These are phyloP conservation scores for Verticillium dahliae DNA, from an alignment of 2,329 filamentous ascomycete genomes.

Conservation along the genomic window DNA sequence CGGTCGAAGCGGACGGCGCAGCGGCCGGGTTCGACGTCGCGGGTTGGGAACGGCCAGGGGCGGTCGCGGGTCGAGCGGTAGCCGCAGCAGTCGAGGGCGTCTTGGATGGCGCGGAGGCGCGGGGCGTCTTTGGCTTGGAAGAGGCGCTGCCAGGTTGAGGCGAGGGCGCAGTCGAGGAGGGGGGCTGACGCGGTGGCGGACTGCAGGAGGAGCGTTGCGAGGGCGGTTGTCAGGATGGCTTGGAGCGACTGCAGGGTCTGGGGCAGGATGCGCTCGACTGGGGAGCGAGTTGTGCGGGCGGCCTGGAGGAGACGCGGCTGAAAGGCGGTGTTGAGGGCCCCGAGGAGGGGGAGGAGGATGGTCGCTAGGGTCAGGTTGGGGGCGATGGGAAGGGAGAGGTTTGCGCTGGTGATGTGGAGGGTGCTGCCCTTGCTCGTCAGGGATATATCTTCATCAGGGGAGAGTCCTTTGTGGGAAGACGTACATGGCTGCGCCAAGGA, in stretches of 20 bases:
- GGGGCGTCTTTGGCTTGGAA: constrained; percentile 42
- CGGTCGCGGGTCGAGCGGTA: constrained; percentile 50
- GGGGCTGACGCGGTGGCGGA: constrained; percentile 22
- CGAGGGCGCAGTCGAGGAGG: constrained; percentile 44
- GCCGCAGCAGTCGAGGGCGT: constrained; percentile 61
- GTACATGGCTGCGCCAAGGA: constrained; percentile 16
- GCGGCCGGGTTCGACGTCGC: constrained; percentile 16
- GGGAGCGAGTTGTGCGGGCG: constrained; percentile 11
- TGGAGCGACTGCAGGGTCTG: constrained; percentile 34
- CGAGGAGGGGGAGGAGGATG: constrained; percentile 32
- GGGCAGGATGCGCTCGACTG: constrained; percentile 18
- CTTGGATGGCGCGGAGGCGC: constrained; percentile 55
- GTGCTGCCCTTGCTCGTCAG: constrained; percentile 19
- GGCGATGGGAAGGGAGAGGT: constrained; percentile 33
- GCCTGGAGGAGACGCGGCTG: constrained; percentile 23
- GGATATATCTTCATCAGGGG: background rate
- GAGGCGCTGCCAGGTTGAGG: constrained; percentile 47
- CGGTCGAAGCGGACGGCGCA: constrained; percentile 43
- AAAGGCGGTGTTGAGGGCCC: constrained; percentile 27
- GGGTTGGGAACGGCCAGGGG: constrained; percentile 52
- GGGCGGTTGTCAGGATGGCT: constrained; percentile 31
- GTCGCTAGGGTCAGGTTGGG: constrained; percentile 26
- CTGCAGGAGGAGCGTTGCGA: constrained; percentile 36
- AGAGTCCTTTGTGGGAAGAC: background rate
- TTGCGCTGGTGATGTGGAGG: constrained; percentile 28